A percentile compares a stretch with the other conserved stretches of the same genome.
Conservation (phyloP, 345 rosid species). For the Lumnitzera racemosa region DNA sequence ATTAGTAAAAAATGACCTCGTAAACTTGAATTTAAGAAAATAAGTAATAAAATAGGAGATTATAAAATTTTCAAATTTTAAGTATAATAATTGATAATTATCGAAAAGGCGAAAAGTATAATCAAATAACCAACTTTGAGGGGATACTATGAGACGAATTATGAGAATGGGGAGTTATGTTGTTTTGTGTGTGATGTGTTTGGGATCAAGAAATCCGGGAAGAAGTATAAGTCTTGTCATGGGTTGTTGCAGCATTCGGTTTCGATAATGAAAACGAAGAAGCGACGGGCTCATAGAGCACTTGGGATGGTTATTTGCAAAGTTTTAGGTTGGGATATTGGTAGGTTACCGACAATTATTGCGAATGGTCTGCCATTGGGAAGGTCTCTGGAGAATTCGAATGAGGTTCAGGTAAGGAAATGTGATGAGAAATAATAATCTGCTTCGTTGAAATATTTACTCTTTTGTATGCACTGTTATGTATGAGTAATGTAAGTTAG, state of each 20-base stretch:
- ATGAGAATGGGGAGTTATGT: conserved; percentile 45
- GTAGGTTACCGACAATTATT: conserved; percentile 30
- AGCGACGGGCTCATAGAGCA: conserved; percentile 56
- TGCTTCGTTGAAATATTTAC: neutral
- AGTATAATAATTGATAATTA: too few relatives aligned
- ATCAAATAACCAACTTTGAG: too few relatives aligned
- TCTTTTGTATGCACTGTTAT: neutral
- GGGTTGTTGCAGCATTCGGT: conserved; percentile 60
- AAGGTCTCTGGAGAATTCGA: conserved; percentile 10
- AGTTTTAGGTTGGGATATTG: conserved; percentile 74
- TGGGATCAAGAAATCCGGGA: conserved; percentile 22
- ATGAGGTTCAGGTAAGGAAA: conserved; percentile 16
- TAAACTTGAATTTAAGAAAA: too few relatives aligned
- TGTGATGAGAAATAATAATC: neutral
- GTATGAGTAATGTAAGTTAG: neutral
- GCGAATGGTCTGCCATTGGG: conserved; percentile 28
- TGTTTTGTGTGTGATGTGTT: conserved; percentile 59
- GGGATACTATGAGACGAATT: conserved; percentile 42
- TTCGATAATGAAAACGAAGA: conserved; percentile 35
- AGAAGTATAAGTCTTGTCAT: conserved; percentile 50
- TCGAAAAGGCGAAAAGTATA: too few relatives aligned
- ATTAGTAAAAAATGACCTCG: too few relatives aligned
- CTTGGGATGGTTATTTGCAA: conserved; percentile 54
- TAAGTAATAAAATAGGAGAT: too few relatives aligned
- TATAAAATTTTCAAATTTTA: too few relatives aligned